A percentile compares a stretch with the other conserved stretches of the same genome.
phyloP scores from a whole-genome alignment of 169 alveolate genomes.

The Eimeria brunetti region DNA sequence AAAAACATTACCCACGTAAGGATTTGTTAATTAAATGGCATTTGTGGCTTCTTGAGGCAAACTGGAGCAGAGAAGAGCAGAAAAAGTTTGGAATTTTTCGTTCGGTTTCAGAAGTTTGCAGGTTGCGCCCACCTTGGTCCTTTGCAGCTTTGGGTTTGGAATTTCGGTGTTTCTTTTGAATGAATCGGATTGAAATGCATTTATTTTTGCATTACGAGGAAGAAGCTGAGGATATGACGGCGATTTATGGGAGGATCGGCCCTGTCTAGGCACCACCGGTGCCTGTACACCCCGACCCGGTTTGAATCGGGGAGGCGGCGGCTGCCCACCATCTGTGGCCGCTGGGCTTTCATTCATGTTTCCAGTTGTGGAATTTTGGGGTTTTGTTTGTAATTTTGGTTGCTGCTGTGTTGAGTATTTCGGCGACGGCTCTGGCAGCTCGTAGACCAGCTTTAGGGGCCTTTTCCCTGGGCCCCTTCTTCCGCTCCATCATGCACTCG shows the following conservation, averaged over 20 bases:
- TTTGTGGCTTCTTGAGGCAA: not conserved
- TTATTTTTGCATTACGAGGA: not conserved
- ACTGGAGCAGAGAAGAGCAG: not conserved
- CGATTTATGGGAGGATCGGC: constrained; percentile 5
- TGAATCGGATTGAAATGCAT: not conserved
- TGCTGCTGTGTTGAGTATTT: constrained; percentile 5
- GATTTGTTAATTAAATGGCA: not conserved
- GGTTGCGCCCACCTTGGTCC: not conserved
- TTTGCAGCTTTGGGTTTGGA: not conserved
- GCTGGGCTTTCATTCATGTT: not conserved
- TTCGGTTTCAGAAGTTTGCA: not conserved
- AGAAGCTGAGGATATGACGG: not conserved
- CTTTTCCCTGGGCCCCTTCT: not conserved
- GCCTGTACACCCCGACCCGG: constrained; percentile 4
- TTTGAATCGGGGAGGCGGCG: constrained; percentile 24
- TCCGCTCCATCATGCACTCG: constrained; percentile 15
- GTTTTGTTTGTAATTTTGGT: not conserved
- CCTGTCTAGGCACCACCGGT: constrained; percentile 2
- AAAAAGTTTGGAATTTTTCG: not conserved
- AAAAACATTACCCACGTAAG: too few species aligned
- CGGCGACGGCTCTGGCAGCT: not conserved
- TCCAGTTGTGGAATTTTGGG: not conserved
- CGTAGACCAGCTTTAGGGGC: not conserved
- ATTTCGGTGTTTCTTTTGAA: not conserved
- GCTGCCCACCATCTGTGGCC: not conserved